Evolutionary conservation across 495 filamentous ascomycete species (phyloP), one percentile per base, ranked within the genome.

Genomic region (Aspergillus saccharolyticus): DNA sequence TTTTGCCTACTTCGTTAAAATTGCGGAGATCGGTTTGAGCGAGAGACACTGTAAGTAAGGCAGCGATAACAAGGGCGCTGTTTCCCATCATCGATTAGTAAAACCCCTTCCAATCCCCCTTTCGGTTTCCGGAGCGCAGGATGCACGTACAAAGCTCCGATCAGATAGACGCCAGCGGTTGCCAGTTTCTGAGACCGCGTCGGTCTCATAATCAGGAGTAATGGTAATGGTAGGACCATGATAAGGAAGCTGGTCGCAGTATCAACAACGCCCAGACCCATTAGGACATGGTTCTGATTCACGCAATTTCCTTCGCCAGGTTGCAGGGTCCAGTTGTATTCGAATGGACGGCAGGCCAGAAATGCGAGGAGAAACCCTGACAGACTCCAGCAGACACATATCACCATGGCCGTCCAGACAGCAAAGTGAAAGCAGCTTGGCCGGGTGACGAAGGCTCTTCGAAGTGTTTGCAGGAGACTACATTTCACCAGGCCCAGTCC

Each of bases 381-480:
- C 14, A 48, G 46, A 16, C 45, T 46, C 54, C 54, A 56, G 10
- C 2, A 56, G n/a, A 28, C 12, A 50, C 54, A 56, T 12, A 56
- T 21, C 15, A 18, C 30, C 20, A 51, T 42, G 1, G 42, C 44
- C 2, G 21, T 25, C 33, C 45, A 24, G 21, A 47, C 49, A 7
- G 28, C 5, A 2, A 43, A 19, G 15, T 30, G 54, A 20, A 42
- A 21, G 18, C 19, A 42, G 16, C 9, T 56, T 7, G 46, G 42
- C 18, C 21, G 20, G 24, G 33, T 19, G 16, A 33, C 4, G 17
- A 22, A 16, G 28, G 33, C 16, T 16, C 12, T 33, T 7, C 18
- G 49, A 24, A 21, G 20, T 8, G 42, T 20, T 17, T 22, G 22
- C 16, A 56, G 18, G 16, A 51, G 10, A 20, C 45, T 56, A 28